Conservation (phyloP, 2,329 filamentous ascomycete genomes). For the Neonectria hederae region DNA sequence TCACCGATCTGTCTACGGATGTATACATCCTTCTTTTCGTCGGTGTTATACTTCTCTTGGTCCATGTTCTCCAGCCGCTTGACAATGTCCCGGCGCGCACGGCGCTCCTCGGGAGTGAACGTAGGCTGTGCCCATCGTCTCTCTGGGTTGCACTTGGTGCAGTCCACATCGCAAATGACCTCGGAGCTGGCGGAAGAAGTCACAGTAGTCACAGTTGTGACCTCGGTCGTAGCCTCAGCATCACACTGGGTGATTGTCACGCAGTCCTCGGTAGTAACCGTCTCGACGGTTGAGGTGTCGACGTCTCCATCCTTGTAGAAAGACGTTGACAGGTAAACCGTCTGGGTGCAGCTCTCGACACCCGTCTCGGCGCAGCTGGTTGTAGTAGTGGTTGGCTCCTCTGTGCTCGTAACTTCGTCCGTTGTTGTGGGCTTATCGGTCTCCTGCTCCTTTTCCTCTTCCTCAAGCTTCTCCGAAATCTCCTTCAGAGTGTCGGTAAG, state of each 20-base stretch:
- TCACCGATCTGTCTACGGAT: background rate
- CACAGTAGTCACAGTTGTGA: constrained; percentile 4
- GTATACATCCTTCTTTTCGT: background rate
- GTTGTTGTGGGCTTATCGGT: background rate
- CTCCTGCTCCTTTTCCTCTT: constrained; percentile 19
- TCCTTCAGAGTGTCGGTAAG: constrained; percentile 26
- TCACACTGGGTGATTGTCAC: constrained; percentile 8
- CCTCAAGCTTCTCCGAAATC: constrained; percentile 16
- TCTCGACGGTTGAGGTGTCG: constrained; percentile 5
- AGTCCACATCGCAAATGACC: constrained; percentile 15
- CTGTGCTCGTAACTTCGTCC: background rate
- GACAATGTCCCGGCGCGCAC: constrained; percentile 1
- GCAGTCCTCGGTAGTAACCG: constrained; percentile 10
- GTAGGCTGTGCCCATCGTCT: constrained; percentile 10
- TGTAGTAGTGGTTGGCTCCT: background rate
- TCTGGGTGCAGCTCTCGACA: constrained; percentile 8
- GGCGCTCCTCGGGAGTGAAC: constrained; percentile 3
- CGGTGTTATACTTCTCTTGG: background rate
- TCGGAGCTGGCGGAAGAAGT: constrained; percentile 2
- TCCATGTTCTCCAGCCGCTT: constrained; percentile 6
- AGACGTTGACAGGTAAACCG: constrained; percentile 7
- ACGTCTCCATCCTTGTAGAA: constrained; percentile 4
- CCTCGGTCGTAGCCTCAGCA: constrained; percentile 3
- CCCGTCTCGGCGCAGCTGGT: background rate
- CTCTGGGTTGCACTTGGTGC: constrained; percentile 11